Base-by-base conservation (phyloP, 495 filamentous ascomycete genomes). In the Daldinia vernicosa region DNA sequence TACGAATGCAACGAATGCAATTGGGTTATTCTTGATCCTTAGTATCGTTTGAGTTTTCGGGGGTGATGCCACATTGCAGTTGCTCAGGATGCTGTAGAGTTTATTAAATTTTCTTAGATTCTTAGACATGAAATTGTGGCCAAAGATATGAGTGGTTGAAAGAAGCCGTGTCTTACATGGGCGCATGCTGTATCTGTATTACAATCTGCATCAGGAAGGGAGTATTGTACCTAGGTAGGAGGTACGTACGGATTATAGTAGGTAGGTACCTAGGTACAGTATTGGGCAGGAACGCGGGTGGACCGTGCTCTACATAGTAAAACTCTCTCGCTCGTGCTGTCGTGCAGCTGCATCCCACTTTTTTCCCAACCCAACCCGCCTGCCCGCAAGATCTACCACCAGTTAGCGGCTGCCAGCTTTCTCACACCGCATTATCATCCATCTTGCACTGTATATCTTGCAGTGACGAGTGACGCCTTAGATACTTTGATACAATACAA, bases 361-460 rank as follows among this genome's bases (percentile, higher is more conserved):
- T 68, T 67, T 19, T 45, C 40, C 12, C 19, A 47, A 47, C 30
- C 19, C 24, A 58, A 66, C 40, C 52, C 61, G 62, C 19, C 24
- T 53, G 63, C 40, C 52, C 61, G 62, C 52, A 19, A 67, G 63
- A 68, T 72, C 64, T 17, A 68, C 64, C 56, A 43, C 69, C 70
- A 72, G 70, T 72, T 60, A 68, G 60, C 70, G 52, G 54, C 70
- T 67, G 70, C 70, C 70, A 72, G 64, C 67, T 72, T 72, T 72
- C 30, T 56, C 70, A 67, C 69, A 71, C 70, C 64, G 64, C 70
- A 72, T 67, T 60, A 57, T 43, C 53, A 50, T 26, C 26, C 55
- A 57, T 67, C 56, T 67, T 67, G 50, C 30, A 54, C n/a, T n/a
- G n/a, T n/a, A n/a, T n/a, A n/a, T n/a, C n/a, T n/a, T n/a, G n/a